Conservation (phyloP, 176 grass and related monocot genomes). For the Areca catechu region DNA sequence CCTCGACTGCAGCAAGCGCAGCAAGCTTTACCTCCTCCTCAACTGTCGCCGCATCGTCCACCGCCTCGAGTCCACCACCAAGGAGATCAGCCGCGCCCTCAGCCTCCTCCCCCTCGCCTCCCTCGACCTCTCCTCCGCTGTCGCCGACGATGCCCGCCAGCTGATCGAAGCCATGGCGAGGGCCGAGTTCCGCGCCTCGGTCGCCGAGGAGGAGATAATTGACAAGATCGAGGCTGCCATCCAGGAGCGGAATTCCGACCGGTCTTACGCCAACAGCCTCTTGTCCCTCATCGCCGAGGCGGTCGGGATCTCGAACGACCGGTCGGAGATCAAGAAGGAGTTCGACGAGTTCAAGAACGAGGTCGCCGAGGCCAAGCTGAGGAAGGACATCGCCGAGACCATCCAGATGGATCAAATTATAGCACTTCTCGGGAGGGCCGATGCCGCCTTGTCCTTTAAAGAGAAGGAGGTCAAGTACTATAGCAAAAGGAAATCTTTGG, state of each 20-base stretch:
- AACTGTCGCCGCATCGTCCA: constrained; percentile 2
- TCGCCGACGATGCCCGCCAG: too few relatives aligned
- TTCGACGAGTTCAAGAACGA: constrained; percentile 2
- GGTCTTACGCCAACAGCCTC: constrained; percentile 1
- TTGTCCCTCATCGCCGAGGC: background rate
- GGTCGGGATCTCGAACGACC: constrained; percentile 1
- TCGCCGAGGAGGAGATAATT: background rate
- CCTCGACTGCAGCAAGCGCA: background rate
- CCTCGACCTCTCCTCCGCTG: too few relatives aligned
- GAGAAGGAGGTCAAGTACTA: constrained; percentile 3
- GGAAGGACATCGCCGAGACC: background rate
- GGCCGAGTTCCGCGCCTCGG: constrained; percentile 1
- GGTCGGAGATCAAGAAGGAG: background rate
- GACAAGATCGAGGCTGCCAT: background rate
- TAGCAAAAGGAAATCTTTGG: constrained; percentile 3
- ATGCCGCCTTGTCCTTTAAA: background rate
- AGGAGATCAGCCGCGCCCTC: constrained; percentile 5
- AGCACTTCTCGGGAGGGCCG: background rate
- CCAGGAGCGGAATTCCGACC: constrained; percentile 1
- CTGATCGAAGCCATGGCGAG: background rate
- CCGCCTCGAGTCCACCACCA: constrained; percentile 1
- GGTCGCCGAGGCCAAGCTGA: background rate
- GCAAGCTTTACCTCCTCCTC: background rate
- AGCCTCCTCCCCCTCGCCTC: too few relatives aligned
- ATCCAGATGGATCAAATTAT: constrained; percentile 7